These are phyloP conservation scores for Quillaja saponaria DNA, from an alignment of 306 rosid species.

Conservation along the genomic window DNA sequence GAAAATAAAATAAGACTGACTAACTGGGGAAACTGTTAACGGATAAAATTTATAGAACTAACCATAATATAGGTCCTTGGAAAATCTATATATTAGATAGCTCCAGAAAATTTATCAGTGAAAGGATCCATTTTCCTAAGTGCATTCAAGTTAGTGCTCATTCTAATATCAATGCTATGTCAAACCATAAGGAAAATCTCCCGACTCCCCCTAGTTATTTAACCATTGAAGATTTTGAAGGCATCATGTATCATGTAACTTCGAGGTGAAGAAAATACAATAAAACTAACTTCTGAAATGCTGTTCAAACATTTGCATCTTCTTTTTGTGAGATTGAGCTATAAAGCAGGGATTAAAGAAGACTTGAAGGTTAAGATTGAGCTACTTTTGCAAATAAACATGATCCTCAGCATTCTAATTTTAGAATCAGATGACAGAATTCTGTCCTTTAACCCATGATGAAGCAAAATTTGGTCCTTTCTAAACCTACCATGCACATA, in stretches of 20 bases:
- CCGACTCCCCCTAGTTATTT: too few species aligned
- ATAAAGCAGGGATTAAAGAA: constrained; percentile 14
- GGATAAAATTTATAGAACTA: constrained; percentile 6
- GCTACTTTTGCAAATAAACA: constrained; percentile 3
- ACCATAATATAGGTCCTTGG: constrained; percentile 16
- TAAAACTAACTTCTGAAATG: constrained; percentile 15
- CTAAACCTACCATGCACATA: constrained; percentile 24
- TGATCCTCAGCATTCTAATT: background rate
- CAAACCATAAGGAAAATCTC: too few species aligned
- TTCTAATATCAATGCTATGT: too few species aligned
- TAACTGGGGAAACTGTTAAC: background rate
- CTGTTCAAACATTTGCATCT: background rate
- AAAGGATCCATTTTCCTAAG: too few species aligned
- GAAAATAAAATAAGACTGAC: constrained; percentile 1
- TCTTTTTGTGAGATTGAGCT: background rate
- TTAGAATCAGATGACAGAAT: too few species aligned
- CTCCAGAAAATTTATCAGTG: too few species aligned
- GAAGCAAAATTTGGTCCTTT: constrained; percentile 34
- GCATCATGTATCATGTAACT: too few species aligned
- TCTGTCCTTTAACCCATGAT: constrained; percentile 30
- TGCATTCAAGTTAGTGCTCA: too few species aligned
- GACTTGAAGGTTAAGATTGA: constrained; percentile 29
- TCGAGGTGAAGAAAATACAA: background rate
- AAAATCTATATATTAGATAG: constrained; percentile 3
- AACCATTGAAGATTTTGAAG: too few species aligned